These are phyloP conservation scores for Lachnellula arida DNA, from an alignment of 2,329 filamentous ascomycete species.

Conservation along the genomic window DNA sequence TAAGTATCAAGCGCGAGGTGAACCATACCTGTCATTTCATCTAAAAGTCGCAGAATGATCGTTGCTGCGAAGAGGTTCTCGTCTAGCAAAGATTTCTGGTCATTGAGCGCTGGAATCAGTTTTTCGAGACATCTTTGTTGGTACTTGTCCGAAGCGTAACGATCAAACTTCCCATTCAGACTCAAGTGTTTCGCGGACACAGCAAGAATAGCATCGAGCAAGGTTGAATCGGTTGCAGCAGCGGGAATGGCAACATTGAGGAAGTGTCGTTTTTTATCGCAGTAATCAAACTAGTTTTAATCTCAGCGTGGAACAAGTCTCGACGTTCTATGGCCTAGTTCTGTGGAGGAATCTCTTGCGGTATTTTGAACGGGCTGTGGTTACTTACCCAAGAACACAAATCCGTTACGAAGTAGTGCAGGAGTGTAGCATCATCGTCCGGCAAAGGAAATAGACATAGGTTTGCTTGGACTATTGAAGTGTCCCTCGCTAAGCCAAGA, in stretches of 20 bases:
- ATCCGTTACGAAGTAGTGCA: background rate
- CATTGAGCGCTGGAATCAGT: slow-evolving; percentile 19
- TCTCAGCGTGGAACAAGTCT: background rate
- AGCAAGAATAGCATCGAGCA: slow-evolving; percentile 30
- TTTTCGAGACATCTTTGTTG: slow-evolving; percentile 43
- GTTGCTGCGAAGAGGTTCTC: slow-evolving; percentile 50
- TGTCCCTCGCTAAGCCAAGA: no score
- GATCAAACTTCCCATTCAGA: slow-evolving; percentile 32
- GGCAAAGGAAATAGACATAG: background rate
- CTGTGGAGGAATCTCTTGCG: no score
- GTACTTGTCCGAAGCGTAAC: slow-evolving; percentile 38
- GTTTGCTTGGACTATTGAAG: no score
- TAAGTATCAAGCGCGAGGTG: background rate
- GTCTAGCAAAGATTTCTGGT: slow-evolving; percentile 37
- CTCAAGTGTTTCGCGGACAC: slow-evolving; percentile 35
- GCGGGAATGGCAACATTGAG: slow-evolving; percentile 47
- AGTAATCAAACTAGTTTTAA: slow-evolving; percentile 12
- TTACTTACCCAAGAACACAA: background rate
- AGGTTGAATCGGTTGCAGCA: slow-evolving; percentile 41
- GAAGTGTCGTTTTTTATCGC: slow-evolving; percentile 39
- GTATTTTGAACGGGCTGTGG: no score
- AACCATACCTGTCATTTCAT: slow-evolving; percentile 41
- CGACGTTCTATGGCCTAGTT: no score
- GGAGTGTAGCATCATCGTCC: background rate
- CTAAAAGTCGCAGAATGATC: slow-evolving; percentile 52